Base-by-base conservation (phyloP, 257 asterid genomes). In the Echites panduratus region DNA sequence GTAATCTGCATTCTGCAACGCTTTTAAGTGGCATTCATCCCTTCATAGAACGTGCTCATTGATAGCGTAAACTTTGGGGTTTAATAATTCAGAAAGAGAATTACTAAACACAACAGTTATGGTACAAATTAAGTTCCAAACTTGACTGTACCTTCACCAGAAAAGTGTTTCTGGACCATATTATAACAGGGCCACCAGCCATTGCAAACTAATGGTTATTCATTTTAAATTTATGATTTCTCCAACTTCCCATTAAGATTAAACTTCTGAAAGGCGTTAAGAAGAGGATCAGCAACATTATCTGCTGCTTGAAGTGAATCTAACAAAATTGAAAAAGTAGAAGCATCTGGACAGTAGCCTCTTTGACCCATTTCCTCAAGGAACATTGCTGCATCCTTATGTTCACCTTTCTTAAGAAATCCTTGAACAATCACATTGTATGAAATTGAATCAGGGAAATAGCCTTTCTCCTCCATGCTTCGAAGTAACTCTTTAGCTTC, bases 401-500 rank as follows among this genome's bases (percentile, higher is more conserved):
- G 22, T 16, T 44, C 57, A 57, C 57, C 16, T 24, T 58, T 76
- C 69, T 32, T 32, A 3, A 81, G 74, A 70, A 19, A 49, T 38
- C 79, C 81, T 47, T 62, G 71, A 26, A 74, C 70, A 71, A 83
- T 65, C 32, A 73, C 44, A 73, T 73, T 78, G 72, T 70, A 80
- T 22, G 81, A 67, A 29, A 65, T 27, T 29, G 50, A 66, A 72
- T 80, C 48, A 1, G 75, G 81, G 35, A 44, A 63, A 29, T 75
- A 75, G 4, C 67, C 79, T 54, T 22, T 54, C 20, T 65, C 81
- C 72, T 72, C 73, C 84, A 83, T 79, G 27, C 44, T 68, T 71
- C 20, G 17, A 29, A 83, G 57, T 56, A 83, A 47, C 48, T 56
- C 52, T 73, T 65, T 79, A 56, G 75, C 86, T 67, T 82, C 81